A percentile compares a stretch with the other conserved stretches of the same genome.
Conservation (phyloP, 768 basidiomycete species). For the Kwoniella shandongensis region DNA sequence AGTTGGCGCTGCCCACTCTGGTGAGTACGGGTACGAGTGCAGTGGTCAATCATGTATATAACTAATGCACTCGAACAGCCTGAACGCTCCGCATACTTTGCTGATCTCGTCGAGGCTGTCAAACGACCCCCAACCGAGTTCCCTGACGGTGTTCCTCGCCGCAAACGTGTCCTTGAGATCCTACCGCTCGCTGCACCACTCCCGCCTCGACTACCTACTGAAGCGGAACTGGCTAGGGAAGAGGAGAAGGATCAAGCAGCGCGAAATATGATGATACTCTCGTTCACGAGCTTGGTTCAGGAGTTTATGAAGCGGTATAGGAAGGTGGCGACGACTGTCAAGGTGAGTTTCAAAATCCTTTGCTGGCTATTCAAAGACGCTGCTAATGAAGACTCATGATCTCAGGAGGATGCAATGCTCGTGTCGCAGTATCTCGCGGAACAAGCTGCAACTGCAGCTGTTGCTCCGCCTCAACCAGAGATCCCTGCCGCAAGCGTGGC, state of each 20-base stretch:
- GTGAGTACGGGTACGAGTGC: constrained; percentile 32
- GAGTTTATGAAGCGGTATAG: constrained; percentile 92
- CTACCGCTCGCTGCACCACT: constrained; percentile 86
- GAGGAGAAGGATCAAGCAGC: constrained; percentile 76
- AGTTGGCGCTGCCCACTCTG: constrained; percentile 60
- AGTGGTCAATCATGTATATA: neutral
- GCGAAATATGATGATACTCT: constrained; percentile 77
- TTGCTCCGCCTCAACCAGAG: constrained; percentile 26
- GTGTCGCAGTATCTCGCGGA: constrained; percentile 15
- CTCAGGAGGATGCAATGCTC: constrained; percentile 21
- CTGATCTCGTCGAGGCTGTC: constrained; percentile 67
- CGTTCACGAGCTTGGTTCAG: constrained; percentile 82
- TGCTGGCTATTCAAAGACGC: no score
- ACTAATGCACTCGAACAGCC: constrained; percentile 21
- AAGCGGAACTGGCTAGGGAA: constrained; percentile 77
- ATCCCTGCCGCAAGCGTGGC: neutral
- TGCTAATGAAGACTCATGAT: no score
- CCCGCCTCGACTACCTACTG: constrained; percentile 76
- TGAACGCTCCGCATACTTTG: constrained; percentile 76
- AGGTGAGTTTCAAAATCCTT: constrained; percentile 57
- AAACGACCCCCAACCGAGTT: constrained; percentile 78
- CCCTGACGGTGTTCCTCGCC: constrained; percentile 80
- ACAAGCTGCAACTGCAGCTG: constrained; percentile 33
- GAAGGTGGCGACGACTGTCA: constrained; percentile 76
- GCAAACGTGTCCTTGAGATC: constrained; percentile 78